Evolutionary conservation across 345 rosid species (phyloP).

Genomic region (Turnera subulata): DNA sequence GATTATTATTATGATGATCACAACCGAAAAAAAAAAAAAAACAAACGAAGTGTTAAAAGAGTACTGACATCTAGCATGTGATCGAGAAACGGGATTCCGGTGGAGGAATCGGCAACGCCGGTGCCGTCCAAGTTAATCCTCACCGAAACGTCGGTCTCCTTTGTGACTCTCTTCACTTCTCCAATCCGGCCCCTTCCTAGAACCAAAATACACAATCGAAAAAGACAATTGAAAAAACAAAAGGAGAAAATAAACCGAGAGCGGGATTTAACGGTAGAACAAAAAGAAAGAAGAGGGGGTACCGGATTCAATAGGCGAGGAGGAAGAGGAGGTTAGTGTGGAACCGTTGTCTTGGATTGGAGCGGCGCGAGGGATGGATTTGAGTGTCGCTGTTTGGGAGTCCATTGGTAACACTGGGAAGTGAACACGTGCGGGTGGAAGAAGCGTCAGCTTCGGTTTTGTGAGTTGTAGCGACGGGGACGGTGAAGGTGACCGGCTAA

Average conservation of each 20-base stretch:
- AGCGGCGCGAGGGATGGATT: constrained; percentile 19
- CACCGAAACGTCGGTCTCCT: constrained; percentile 78
- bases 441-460: not conserved
- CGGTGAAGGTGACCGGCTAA: constrained; percentile 6
- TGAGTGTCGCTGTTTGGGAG: not conserved
- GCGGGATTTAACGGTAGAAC: not conserved
- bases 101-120: constrained; percentile 67
- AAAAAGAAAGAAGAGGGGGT: no score
- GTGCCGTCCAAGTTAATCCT: constrained; percentile 78
- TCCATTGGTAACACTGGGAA: constrained; percentile 16
- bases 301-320: constrained; percentile 26
- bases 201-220: constrained; percentile 6
- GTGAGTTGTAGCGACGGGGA: constrained; percentile 10
- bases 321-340: constrained; percentile 15
- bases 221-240: not conserved
- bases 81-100: constrained; percentile 84
- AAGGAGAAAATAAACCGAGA: not conserved
- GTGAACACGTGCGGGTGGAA: not conserved
- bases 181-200: constrained; percentile 45
- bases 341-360: constrained; percentile 34
- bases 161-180: constrained; percentile 76
- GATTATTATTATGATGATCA: not conserved
- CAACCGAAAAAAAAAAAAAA: not conserved
- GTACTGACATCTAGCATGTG: constrained; percentile 78
- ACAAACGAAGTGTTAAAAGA: not conserved